phyloP scores from a whole-genome alignment of 768 basidiomycete genomes.

The Mycena polygramma region DNA sequence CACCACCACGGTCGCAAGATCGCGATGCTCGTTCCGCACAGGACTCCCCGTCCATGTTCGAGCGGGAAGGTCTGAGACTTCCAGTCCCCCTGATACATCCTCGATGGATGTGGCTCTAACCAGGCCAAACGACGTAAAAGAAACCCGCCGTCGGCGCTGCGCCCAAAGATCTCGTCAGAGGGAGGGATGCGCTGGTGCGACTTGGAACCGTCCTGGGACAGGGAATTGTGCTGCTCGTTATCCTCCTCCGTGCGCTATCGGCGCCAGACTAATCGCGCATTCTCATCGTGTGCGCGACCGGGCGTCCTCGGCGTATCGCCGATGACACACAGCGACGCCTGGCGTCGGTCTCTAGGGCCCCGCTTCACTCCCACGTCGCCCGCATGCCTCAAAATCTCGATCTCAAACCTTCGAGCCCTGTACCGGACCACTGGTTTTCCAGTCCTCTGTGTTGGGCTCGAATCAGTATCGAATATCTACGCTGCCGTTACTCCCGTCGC shows the following conservation, averaged over 20 bases:
- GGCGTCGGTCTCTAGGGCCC: too few relatives aligned
- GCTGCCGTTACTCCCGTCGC: too few relatives aligned
- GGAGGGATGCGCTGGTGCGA: conserved; percentile 17
- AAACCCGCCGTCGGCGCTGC: background rate
- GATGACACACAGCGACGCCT: too few relatives aligned
- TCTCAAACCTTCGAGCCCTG: too few relatives aligned
- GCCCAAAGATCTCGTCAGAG: conserved; percentile 23
- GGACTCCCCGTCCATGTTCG: background rate
- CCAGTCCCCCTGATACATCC: conserved; percentile 9
- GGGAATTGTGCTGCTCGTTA: conserved; percentile 2
- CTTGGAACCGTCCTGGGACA: conserved; percentile 21
- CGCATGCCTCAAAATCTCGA: too few relatives aligned
- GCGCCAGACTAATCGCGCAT: background rate
- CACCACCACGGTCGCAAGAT: conserved; percentile 16
- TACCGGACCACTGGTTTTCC: too few relatives aligned
- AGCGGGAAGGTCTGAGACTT: conserved; percentile 19
- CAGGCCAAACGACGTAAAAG: conserved; percentile 2
- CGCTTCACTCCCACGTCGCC: too few relatives aligned
- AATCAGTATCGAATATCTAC: too few relatives aligned
- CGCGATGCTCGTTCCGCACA: conserved; percentile 28
- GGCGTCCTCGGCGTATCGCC: too few relatives aligned
- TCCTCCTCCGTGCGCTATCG: conserved; percentile 13
- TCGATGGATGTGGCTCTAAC: conserved; percentile 17
- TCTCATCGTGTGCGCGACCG: background rate
- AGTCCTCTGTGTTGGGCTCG: too few relatives aligned